A percentile compares a stretch with the other conserved stretches of the same genome.
Evolutionary conservation across 2,329 filamentous ascomycete genomes (phyloP).

Genomic region (Seiridium cupressi): DNA sequence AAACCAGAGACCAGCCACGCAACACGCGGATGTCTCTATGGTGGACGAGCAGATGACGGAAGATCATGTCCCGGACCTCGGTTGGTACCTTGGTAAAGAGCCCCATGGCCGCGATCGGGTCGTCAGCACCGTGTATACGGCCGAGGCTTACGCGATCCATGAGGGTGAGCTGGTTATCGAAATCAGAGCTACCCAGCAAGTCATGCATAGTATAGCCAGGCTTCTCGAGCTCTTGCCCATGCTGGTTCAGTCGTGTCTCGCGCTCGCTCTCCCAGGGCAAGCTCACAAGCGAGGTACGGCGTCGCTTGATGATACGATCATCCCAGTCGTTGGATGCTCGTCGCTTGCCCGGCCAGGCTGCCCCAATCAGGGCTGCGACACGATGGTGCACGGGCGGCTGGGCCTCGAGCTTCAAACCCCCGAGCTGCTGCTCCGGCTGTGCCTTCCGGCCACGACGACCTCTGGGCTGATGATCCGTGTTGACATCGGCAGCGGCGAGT

Average conservation of each 20-base stretch:
- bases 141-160: background rate
- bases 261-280: background rate
- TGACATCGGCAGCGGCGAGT: too few relatives aligned
- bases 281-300: background rate
- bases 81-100: slow-evolving; percentile 16
- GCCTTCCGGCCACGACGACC: background rate
- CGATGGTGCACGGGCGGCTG: background rate
- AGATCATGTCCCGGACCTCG: slow-evolving; percentile 32
- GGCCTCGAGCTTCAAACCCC: background rate
- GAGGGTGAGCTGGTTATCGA: background rate
- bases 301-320: slow-evolving; percentile 6
- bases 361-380: slow-evolving; percentile 4
- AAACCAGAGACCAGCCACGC: slow-evolving; percentile 29
- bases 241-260: background rate
- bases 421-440: background rate
- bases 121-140: background rate
- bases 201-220: background rate
- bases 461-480: too few relatives aligned
- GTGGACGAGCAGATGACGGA: slow-evolving; percentile 27
- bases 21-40: slow-evolving; percentile 28
- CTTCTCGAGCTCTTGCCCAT: background rate
- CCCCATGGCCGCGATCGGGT: slow-evolving; percentile 11
- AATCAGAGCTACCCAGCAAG: background rate
- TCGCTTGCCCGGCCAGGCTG: slow-evolving; percentile 4
- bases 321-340: slow-evolving; percentile 6